phyloP scores from a whole-genome alignment of 305 asterid genomes.

The Ilex paraguariensis region DNA sequence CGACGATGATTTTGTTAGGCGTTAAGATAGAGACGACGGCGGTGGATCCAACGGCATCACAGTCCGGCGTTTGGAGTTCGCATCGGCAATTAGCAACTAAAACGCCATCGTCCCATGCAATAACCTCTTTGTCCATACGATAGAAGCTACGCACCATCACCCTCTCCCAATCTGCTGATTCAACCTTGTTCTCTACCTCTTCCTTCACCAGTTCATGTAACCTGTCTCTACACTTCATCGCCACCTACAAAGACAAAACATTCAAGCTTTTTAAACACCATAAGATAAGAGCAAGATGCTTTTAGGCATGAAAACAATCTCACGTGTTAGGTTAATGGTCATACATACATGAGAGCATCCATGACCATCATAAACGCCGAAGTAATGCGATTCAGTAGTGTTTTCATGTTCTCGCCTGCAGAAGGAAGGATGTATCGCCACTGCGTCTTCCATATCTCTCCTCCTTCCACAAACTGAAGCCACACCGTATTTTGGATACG shows the following conservation, averaged over 20 bases:
- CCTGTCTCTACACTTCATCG: conserved; percentile 55
- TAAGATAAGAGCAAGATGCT: too few species aligned
- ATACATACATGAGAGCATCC: conserved; percentile 78
- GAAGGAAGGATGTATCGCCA: conserved; percentile 56
- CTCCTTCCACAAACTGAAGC: conserved; percentile 71
- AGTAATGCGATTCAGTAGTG: conserved; percentile 36
- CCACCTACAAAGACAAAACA: conserved; percentile 42
- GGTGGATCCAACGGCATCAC: conserved; percentile 74
- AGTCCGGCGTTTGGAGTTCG: conserved; percentile 51
- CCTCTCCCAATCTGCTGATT: conserved; percentile 29
- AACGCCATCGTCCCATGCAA: conserved; percentile 25
- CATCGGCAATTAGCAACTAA: conserved; percentile 46
- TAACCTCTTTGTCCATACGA: conserved; percentile 66
- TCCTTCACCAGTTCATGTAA: conserved; percentile 66
- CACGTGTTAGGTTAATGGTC: too few species aligned
- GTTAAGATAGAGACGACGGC: conserved; percentile 62
- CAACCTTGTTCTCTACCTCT: conserved; percentile 33
- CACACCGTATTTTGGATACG: conserved; percentile 41
- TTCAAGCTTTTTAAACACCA: too few species aligned
- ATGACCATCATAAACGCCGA: conserved; percentile 74
- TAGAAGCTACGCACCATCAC: conserved; percentile 63
- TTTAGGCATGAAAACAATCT: too few species aligned
- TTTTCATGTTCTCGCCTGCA: conserved; percentile 16
- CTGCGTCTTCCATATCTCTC: conserved; percentile 75
- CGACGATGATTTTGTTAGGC: conserved; percentile 43